Conservation (phyloP, 1,139 yeast genomes). For the Debaryomyces singareniensis region DNA sequence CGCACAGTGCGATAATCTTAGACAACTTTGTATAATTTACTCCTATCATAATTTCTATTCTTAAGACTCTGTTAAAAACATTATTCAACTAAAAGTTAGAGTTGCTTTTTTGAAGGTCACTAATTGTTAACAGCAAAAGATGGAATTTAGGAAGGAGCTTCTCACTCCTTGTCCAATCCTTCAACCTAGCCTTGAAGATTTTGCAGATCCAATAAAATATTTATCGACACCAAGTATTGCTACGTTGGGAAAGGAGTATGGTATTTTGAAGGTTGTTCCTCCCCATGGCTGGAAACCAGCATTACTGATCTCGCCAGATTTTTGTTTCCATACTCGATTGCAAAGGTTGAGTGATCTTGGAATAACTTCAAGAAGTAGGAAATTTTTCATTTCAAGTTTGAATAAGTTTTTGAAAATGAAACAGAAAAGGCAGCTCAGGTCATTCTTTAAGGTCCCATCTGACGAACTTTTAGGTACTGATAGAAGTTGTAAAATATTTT, state of each 20-base stretch:
- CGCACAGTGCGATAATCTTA: no score
- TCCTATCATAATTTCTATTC: no score
- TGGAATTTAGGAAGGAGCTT: conserved; percentile 19
- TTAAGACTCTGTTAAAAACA: no score
- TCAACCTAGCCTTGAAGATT: conserved; percentile 48
- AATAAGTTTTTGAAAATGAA: conserved; percentile 51
- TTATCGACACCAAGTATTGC: conserved; percentile 46
- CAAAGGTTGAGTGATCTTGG: conserved; percentile 63
- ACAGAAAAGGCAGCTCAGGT: conserved; percentile 21
- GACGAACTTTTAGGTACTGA: conserved; percentile 12
- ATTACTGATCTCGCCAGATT: conserved; percentile 46
- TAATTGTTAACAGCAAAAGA: no score
- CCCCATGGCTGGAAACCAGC: conserved; percentile 52
- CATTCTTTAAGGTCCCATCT: conserved; percentile 12
- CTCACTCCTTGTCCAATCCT: conserved; percentile 49
- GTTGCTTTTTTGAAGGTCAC: no score
- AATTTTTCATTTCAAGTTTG: conserved; percentile 54
- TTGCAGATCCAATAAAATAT: conserved; percentile 55
- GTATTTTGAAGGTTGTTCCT: conserved; percentile 61
- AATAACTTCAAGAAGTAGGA: conserved; percentile 53
- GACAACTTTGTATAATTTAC: no score
- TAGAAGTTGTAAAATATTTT: conserved; percentile 40
- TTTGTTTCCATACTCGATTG: conserved; percentile 58
- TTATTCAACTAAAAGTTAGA: no score
- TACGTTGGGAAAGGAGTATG: conserved; percentile 51